Conservation (phyloP, 306 rosid species). For the Prunus kanzakura region DNA sequence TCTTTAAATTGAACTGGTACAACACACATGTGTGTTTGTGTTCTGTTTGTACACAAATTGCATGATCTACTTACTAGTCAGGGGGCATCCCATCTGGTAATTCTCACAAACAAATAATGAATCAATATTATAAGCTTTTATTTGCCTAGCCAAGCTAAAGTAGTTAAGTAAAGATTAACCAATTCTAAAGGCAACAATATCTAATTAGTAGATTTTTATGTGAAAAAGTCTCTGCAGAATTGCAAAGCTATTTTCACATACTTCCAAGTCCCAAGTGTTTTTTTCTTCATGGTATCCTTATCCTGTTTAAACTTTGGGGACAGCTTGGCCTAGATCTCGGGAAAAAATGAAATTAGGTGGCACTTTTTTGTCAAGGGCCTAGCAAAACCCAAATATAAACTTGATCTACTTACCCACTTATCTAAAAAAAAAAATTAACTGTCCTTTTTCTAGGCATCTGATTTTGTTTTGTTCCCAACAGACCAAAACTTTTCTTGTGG, state of each 20-base stretch:
- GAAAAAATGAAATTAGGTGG: conserved; percentile 4
- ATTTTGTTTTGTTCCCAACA: neutral
- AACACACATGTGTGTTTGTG: neutral
- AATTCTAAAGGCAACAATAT: neutral
- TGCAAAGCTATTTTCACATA: neutral
- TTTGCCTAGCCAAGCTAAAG: neutral
- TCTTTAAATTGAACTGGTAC: too few relatives aligned
- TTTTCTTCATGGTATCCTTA: neutral
- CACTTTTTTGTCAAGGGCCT: neutral
- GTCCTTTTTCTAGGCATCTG: neutral
- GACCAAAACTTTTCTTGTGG: neutral
- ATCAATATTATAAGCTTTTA: neutral
- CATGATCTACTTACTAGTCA: conserved; percentile 17
- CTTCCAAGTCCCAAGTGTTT: neutral
- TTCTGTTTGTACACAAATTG: conserved; percentile 4
- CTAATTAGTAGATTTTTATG: neutral
- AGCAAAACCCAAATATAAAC: neutral
- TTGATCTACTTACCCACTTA: neutral
- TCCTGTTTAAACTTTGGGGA: conserved; percentile 17
- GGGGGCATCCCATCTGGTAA: neutral
- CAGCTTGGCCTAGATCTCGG: conserved; percentile 8
- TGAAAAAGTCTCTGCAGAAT: neutral
- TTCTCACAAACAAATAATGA: neutral
- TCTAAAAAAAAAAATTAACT: neutral
- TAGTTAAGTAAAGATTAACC: conserved; percentile 1